Base-by-base conservation (phyloP, 441 rosid species). In the Euphorbia neoarborescens region DNA sequence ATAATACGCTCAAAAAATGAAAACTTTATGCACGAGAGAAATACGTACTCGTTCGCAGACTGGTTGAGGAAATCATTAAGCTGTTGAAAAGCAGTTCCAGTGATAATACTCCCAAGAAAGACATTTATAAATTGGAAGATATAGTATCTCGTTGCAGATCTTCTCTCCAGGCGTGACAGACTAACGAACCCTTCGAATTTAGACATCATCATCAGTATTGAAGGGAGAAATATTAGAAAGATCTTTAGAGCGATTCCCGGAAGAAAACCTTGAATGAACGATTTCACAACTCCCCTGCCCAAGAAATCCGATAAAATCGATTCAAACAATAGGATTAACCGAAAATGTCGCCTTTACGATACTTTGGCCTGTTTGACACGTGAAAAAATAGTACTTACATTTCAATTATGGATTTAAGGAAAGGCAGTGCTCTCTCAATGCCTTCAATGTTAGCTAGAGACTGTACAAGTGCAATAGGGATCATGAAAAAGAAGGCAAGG, bases 401-500 rank as follows among this genome's bases (percentile, higher is more conserved):
- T 86, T 94, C 97, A 51, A 94, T 87, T 62, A 92, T 67, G 34
- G 85, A 38, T 78, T 78, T 85, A 53, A 94, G 81, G 80, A 90
- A 89, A 44, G 99, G 99, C 25, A 84, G 62, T n/a, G 86, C 86
- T 80, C 89, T 89, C 85, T 90, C 97, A 44, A 94, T 90, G 40
- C 87, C 96, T 70, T 90, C 97, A 28, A 94, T 88, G 78, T 90
- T 94, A 40, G 99, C 99, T 6, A 94, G 90, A 68, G 99, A 94
- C 72, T 94, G 99, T 4, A 94, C 97, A 27, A 92, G 77, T 51
- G 96, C 88, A 59, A 94, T 94, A 12, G 99, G 99, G 59, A 94
- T 89, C 96, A 94, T 85, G 91, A 94, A 94, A 81, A 92, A 94
- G 86, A 94, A 94, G 56, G 97, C 85, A 61, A 94, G 97, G 77